These are phyloP conservation scores for Paratinospora sagittata DNA, from an alignment of 164 flowering plant genomes.

Conservation along the genomic window DNA sequence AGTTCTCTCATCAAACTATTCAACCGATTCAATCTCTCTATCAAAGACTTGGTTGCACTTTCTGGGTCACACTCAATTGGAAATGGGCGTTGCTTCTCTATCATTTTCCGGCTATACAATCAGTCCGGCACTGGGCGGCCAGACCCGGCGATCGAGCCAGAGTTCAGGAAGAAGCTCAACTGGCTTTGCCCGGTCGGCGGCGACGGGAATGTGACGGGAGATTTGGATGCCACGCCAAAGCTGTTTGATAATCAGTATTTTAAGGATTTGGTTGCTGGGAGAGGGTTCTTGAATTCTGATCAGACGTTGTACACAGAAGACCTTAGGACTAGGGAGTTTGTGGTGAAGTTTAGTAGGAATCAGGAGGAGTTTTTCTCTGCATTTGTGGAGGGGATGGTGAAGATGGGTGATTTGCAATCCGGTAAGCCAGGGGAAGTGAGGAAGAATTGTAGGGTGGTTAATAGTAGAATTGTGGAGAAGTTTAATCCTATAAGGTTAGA, in stretches of 20 bases:
- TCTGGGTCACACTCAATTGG: constrained; percentile 95
- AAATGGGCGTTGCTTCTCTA: constrained; percentile 77
- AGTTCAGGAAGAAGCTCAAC: constrained; percentile 42
- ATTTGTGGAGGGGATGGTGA: constrained; percentile 77
- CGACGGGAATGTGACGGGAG: constrained; percentile 61
- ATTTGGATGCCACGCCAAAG: constrained; percentile 71
- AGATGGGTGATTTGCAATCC: constrained; percentile 74
- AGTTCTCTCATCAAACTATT: constrained; percentile 56
- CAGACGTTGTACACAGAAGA: constrained; percentile 46
- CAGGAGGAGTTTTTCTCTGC: constrained; percentile 51
- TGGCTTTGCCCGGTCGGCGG: constrained; percentile 64
- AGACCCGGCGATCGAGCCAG: constrained; percentile 71
- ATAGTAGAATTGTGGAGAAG: constrained; percentile 18
- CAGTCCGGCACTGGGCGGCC: constrained; percentile 80
- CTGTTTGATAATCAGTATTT: constrained; percentile 79
- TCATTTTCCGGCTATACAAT: constrained; percentile 79
- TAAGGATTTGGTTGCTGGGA: constrained; percentile 66
- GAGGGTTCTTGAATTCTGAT: constrained; percentile 87
- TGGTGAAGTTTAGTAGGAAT: constrained; percentile 37
- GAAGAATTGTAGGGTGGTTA: constrained; percentile 64
- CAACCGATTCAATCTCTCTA: constrained; percentile 50
- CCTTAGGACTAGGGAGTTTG: constrained; percentile 40
- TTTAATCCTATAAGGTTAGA: not conserved
- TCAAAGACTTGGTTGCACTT: constrained; percentile 76
- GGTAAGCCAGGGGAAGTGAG: constrained; percentile 73